phyloP scores from a whole-genome alignment of 2,329 filamentous ascomycete genomes.

The Hirsutella thompsonii region DNA sequence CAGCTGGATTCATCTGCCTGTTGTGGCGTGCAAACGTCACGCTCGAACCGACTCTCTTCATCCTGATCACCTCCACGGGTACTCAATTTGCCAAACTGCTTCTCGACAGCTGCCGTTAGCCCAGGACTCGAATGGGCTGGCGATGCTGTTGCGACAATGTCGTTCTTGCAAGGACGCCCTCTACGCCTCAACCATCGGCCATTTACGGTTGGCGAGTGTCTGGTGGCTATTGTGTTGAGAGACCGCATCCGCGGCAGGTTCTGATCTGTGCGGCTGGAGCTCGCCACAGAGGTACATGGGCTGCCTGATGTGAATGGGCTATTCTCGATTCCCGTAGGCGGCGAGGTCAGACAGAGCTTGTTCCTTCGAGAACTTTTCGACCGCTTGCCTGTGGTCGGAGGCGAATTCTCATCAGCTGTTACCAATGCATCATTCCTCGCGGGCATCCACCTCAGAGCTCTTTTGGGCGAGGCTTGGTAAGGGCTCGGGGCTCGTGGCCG shows the following conservation, averaged over 20 bases:
- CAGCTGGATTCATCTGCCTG: background rate
- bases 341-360: conserved; percentile 3
- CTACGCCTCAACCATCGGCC: conserved; percentile 10
- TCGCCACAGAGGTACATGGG: background rate
- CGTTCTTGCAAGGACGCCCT: conserved; percentile 8
- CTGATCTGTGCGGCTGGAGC: background rate
- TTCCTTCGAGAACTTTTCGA: background rate
- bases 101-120: conserved; percentile 8
- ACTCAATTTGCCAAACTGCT: conserved; percentile 3
- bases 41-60: conserved; percentile 1
- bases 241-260: conserved; percentile 12
- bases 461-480: background rate
- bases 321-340: conserved; percentile 9
- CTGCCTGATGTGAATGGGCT: conserved; percentile 13
- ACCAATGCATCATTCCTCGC: background rate
- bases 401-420: conserved; percentile 5
- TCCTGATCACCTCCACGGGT: background rate
- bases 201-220: conserved; percentile 6
- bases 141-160: conserved; percentile 9
- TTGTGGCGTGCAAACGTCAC: background rate
- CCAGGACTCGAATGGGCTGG: conserved; percentile 18
- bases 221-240: conserved; percentile 11
- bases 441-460: background rate
- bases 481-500: background rate
- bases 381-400: background rate